Percentiles rank a stretch among this genome's conserved stretches.
These are phyloP conservation scores for Tetraselmis chui DNA, from an alignment of 139 green algal species.

Conservation along the genomic window DNA sequence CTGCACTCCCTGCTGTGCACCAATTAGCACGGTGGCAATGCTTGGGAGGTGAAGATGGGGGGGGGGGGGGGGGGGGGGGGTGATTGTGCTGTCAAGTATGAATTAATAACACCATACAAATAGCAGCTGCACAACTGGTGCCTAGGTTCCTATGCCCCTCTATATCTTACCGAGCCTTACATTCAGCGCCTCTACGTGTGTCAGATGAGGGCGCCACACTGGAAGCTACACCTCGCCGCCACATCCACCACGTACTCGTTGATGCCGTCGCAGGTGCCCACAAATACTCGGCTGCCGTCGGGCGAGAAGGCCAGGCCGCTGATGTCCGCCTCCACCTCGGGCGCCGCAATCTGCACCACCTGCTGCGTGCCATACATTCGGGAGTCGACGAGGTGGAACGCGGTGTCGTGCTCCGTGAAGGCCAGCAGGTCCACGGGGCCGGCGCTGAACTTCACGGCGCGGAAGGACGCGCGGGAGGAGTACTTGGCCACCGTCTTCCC, in stretches of 20 bases:
- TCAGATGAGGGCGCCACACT: not conserved
- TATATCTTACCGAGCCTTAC: too few species aligned
- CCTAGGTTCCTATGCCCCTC: too few species aligned
- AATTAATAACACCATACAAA: too few species aligned
- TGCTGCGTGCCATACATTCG: slow-evolving; percentile 4
- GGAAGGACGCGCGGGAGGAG: slow-evolving; percentile 14
- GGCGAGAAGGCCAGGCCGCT: not conserved
- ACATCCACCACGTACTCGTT: not conserved
- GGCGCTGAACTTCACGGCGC: slow-evolving; percentile 40
- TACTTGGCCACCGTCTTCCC: slow-evolving; percentile 12
- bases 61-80: too few species aligned
- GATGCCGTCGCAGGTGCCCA: not conserved
- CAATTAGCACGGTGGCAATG: too few species aligned
- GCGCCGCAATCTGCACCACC: not conserved
- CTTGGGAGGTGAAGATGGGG: too few species aligned
- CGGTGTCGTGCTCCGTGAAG: slow-evolving; percentile 38
- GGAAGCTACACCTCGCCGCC: not conserved
- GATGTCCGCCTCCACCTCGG: not conserved
- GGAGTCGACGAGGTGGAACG: slow-evolving; percentile 27
- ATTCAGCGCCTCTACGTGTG: too few species aligned
- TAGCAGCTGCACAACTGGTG: too few species aligned
- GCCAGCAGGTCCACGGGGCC: slow-evolving; percentile 41
- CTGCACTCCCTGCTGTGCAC: too few species aligned
- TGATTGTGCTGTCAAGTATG: too few species aligned
- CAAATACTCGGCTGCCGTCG: not conserved